Conservation (phyloP, 306 rosid genomes). For the Ochetophila trinervis region DNA sequence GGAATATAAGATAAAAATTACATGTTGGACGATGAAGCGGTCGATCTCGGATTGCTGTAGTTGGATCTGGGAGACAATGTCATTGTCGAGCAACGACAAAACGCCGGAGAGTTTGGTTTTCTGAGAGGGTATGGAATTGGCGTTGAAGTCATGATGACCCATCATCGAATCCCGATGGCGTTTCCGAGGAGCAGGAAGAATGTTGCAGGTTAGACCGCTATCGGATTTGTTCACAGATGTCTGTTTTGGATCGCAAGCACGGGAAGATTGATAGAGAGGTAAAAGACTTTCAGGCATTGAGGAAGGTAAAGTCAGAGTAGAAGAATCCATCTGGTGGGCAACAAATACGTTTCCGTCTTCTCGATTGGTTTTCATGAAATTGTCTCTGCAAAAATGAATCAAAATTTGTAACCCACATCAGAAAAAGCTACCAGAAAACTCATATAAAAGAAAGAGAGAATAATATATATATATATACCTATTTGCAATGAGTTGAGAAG, state of each 20-base stretch:
- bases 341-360: constrained; percentile 21
- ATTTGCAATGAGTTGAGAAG: constrained; percentile 44
- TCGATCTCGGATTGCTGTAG: constrained; percentile 41
- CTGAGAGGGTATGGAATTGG: constrained; percentile 12
- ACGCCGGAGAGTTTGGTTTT: constrained; percentile 14
- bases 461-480: constrained; percentile 21
- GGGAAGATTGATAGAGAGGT: constrained; percentile 35
- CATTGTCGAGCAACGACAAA: constrained; percentile 24
- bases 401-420: background rate
- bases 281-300: constrained; percentile 37
- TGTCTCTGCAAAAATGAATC: constrained; percentile 38
- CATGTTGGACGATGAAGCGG: constrained; percentile 40
- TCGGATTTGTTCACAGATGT: constrained; percentile 44
- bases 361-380: constrained; percentile 27
- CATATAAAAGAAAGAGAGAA: too few relatives aligned
- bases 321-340: constrained; percentile 35
- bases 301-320: constrained; percentile 24
- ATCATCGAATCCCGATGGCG: constrained; percentile 25
- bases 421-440: background rate
- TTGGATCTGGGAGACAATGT: constrained; percentile 32
- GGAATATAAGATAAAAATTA: background rate
- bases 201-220: constrained; percentile 55
- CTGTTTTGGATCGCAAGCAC: constrained; percentile 35
- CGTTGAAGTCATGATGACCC: constrained; percentile 6
- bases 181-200: constrained; percentile 32